Evolutionary conservation across 148 eudicot species (phyloP).

Genomic region (Euryodendron excelsum): DNA sequence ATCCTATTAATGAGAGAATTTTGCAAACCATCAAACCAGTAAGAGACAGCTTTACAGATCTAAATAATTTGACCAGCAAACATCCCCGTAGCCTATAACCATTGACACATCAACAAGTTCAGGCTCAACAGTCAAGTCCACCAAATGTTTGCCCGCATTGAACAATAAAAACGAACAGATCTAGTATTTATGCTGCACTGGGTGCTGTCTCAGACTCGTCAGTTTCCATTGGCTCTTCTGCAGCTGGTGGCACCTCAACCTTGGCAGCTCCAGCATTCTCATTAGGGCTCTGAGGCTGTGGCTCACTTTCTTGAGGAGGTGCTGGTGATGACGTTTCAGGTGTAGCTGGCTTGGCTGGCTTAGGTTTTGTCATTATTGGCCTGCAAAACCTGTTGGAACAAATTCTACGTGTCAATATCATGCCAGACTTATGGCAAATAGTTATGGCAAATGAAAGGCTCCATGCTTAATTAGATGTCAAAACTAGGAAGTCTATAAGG

Average conservation of each 20-base stretch:
- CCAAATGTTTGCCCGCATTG: not conserved
- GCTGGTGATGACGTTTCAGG: conserved; percentile 50
- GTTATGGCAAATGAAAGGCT: not conserved
- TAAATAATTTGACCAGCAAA: conserved; percentile 4
- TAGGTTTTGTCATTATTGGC: conserved; percentile 81
- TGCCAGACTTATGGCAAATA: not conserved
- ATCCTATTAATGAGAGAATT: not conserved
- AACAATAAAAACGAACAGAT: not conserved
- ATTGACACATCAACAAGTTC: not conserved
- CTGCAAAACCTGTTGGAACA: conserved; percentile 58
- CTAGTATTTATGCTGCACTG: conserved; percentile 16
- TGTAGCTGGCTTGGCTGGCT: conserved; percentile 60
- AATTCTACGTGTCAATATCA: conserved; percentile 23
- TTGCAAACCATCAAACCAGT: not conserved
- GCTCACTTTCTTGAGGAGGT: conserved; percentile 38
- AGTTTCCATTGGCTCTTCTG: conserved; percentile 58
- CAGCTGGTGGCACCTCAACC: conserved; percentile 28
- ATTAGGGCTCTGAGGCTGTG: conserved; percentile 39
- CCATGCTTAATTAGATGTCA: not conserved
- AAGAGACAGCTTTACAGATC: conserved; percentile 6
- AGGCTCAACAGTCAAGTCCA: not conserved
- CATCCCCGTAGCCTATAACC: not conserved
- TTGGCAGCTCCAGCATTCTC: conserved; percentile 36
- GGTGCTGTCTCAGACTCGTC: conserved; percentile 35
- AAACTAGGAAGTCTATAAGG: not conserved